Evolutionary conservation across 1,284 basidiomycete species (phyloP), one percentile per base, ranked within the genome.

Genomic region (Rhodotorula sp.): DNA sequence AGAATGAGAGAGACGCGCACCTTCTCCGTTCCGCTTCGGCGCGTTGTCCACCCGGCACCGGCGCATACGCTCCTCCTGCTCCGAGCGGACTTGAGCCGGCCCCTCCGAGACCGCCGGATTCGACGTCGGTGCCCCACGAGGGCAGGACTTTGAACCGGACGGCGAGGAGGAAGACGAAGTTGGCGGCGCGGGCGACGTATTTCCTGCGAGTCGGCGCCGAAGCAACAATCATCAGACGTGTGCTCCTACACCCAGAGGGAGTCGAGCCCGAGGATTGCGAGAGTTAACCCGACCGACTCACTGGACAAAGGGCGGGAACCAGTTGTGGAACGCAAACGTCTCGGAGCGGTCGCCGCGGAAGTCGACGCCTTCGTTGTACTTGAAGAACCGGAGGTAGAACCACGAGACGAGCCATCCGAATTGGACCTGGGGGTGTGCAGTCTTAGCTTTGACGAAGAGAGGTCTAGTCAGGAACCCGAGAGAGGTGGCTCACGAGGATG

Each of bases 341-440:
- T 98, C 97, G 82, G 91, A 93, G 69, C 93, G 84, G 80, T 99
- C 96, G 26, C 96, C 96, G 51, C 84, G 78, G 76, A 83, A 83
- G 64, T 84, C 82, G 31, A 65, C 68, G 10, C 84, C 84, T 65
- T 85, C 85, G 80, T 91, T 91, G 80, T 90, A 89, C 84, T 97
- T 97, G 86, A 97, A 94, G 85, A 99, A 99, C 49, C 96, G 89
- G 51, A 99, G 86, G 83, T 97, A 99, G 65, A 92, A 86, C 90
- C 93, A 99, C 39, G 91, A 87, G 14, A 95, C 90, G 72, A 98
- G 90, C 93, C 97, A 99, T 23, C 94, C 96, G 80, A 97, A 98
- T 80, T 98, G 96, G 76, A 99, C 95, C 70, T 71, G 64, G 29
- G 16, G 12, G 3, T 29, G 20, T 26, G 4, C 23, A 20, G 23